phyloP scores from a whole-genome alignment of 108 stramenopile species.

The Nitzschia sp. region DNA sequence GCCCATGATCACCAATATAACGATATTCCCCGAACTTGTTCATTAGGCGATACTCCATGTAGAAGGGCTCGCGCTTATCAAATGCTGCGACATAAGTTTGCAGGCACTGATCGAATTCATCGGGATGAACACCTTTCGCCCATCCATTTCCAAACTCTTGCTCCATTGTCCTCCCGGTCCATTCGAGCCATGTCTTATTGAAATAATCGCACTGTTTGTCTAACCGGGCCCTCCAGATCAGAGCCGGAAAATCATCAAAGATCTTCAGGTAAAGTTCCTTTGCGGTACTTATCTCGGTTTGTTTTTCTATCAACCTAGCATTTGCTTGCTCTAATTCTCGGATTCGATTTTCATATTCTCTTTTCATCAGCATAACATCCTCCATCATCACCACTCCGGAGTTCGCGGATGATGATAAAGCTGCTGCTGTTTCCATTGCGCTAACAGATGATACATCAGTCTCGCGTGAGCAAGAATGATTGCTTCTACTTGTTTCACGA shows the following conservation, averaged over 20 bases:
- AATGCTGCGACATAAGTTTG: constrained; percentile 2
- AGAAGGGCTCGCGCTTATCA: constrained; percentile 1
- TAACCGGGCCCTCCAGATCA: constrained; percentile 10
- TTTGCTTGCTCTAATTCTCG: background rate
- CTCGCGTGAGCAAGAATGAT: no score
- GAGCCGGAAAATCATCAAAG: constrained; percentile 9
- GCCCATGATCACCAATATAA: constrained; percentile 6
- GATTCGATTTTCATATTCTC: background rate
- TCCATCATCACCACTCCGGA: background rate
- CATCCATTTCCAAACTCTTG: constrained; percentile 6
- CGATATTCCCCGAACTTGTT: constrained; percentile 5
- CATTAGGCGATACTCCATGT: constrained; percentile 6
- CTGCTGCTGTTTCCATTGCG: background rate
- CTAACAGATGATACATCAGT: no score
- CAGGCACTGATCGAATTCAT: constrained; percentile 5
- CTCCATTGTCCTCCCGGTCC: background rate
- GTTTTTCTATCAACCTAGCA: background rate
- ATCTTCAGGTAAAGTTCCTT: constrained; percentile 8
- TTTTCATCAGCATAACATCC: background rate
- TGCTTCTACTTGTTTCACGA: no score
- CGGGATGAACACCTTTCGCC: constrained; percentile 4
- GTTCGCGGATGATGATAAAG: background rate
- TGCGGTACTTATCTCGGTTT: background rate
- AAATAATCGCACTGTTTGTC: constrained; percentile 7
- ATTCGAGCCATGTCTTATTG: constrained; percentile 10